Percentiles rank a stretch among this genome's conserved stretches.
phyloP scores from a whole-genome alignment of 805 yeast genomes.

The Lachancea sp. region DNA sequence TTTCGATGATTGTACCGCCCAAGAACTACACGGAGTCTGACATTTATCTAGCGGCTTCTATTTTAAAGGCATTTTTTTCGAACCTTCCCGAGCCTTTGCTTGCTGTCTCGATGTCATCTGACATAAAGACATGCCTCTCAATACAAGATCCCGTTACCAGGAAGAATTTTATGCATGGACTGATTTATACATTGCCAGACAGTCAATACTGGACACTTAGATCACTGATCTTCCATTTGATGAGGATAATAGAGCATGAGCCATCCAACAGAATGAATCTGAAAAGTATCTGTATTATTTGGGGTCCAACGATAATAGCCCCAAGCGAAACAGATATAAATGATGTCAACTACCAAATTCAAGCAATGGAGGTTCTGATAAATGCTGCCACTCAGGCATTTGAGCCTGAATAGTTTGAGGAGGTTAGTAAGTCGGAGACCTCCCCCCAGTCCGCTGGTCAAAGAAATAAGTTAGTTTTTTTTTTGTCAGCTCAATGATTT shows the following conservation, averaged over 20 bases:
- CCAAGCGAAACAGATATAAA: constrained; percentile 61
- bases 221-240: constrained; percentile 77
- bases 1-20: constrained; percentile 48
- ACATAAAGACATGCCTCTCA: constrained; percentile 51
- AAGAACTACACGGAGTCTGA: constrained; percentile 66
- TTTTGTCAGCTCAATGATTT: too few relatives aligned
- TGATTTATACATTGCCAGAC: constrained; percentile 86
- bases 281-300: constrained; percentile 76
- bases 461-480: too few relatives aligned
- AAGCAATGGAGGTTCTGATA: constrained; percentile 78
- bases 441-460: too few relatives aligned
- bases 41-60: constrained; percentile 79
- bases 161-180: constrained; percentile 73
- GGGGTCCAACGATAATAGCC: constrained; percentile 88
- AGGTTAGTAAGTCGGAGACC: neutral
- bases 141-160: constrained; percentile 56
- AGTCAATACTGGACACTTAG: constrained; percentile 91
- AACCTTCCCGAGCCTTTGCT: constrained; percentile 61
- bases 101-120: constrained; percentile 25
- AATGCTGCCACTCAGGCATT: constrained; percentile 77
- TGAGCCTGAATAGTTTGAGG: constrained; percentile 43
- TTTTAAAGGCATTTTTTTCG: constrained; percentile 76
- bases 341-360: constrained; percentile 69
- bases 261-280: constrained; percentile 72
- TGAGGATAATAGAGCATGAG: constrained; percentile 59